Evolutionary conservation across 2,329 filamentous ascomycete genomes (phyloP), one percentile per base, ranked within the genome.

Genomic region (Xylariaceae sp.): DNA sequence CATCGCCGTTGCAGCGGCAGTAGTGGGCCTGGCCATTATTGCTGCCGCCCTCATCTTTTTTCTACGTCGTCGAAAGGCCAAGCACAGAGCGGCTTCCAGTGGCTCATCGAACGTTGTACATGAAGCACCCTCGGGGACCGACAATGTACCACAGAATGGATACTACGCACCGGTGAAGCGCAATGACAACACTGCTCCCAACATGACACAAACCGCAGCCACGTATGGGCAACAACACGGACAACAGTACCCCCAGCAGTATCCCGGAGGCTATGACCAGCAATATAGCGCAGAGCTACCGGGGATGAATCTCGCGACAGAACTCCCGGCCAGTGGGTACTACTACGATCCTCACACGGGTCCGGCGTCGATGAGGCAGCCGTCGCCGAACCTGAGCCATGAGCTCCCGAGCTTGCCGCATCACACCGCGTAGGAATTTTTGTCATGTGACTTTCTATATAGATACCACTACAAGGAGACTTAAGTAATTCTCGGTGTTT

Each of bases 1-100:
- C 9, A 59, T 62, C 27, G 61, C 58, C 3, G 52, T 59, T 4
- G 62, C 60, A 19, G 55, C 55, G 8, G 50, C 50, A 4, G 29
- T 61, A 7, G 59, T 36, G 3, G 54, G 36, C 3, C 23, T 57
- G 13, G 50, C 41, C 21, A 28, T 46, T 12, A 38, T 58, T 5
- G 51, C 38, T 16, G 51, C 41, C 13, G 26, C 56, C 9, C 47
- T n/a, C 6, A 54, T 56, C 41, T 53, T 58, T 35, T 49, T 53
- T 32, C 34, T 53, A 19, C 52, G 50, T 6, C 53, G 64, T 26
- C 53, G 53, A 24, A 55, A 50, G 36, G 39, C 18, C 13, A 33
- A 41, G 8, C 28, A 38, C 26, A 24, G 31, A 17, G 19, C 24
- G 9, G 5, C 13, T 4, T 16, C 46, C 16, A 17, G 40, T 14